Percentiles rank a stretch among this genome's conserved stretches.
Evolutionary conservation across 2,329 filamentous ascomycete species (phyloP).

Genomic region (Epichloe elymi): DNA sequence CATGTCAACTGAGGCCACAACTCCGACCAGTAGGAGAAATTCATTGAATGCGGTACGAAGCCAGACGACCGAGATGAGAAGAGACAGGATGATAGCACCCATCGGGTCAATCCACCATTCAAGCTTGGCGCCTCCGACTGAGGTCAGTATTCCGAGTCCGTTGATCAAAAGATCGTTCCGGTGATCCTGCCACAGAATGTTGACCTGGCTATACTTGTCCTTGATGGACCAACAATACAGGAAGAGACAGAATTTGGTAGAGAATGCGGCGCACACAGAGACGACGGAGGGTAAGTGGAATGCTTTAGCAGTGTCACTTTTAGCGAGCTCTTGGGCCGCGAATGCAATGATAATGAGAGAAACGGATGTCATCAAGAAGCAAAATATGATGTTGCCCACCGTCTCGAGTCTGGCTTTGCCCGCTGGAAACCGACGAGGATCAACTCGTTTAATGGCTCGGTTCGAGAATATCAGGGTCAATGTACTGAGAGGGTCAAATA

Average conservation of each 20-base stretch:
- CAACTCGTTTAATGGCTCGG: conserved; percentile 77
- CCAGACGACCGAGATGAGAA: conserved; percentile 71
- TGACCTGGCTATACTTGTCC: conserved; percentile 81
- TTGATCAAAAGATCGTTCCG: conserved; percentile 97
- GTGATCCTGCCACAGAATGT: conserved; percentile 93
- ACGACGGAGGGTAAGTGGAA: conserved; percentile 79
- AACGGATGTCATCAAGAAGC: conserved; percentile 88
- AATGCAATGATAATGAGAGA: conserved; percentile 89
- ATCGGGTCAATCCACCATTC: conserved; percentile 91
- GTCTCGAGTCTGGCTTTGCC: conserved; percentile 93
- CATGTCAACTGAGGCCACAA: conserved; percentile 71
- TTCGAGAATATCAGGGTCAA: conserved; percentile 75
- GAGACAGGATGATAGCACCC: conserved; percentile 73
- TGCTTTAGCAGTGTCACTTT: conserved; percentile 38
- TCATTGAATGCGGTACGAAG: conserved; percentile 73
- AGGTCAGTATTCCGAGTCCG: conserved; percentile 80
- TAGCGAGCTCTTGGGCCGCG: conserved; percentile 56
- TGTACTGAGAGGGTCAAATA: conserved; percentile 89
- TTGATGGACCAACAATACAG: conserved; percentile 86
- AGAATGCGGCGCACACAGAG: conserved; percentile 72
- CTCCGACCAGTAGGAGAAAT: conserved; percentile 83
- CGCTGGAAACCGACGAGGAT: conserved; percentile 74
- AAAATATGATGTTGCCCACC: conserved; percentile 90
- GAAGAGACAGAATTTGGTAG: conserved; percentile 72
- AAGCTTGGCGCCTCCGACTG: conserved; percentile 79